phyloP scores from a whole-genome alignment of 2,329 filamentous ascomycete genomes.

The Cadophora luteo-olivacea region DNA sequence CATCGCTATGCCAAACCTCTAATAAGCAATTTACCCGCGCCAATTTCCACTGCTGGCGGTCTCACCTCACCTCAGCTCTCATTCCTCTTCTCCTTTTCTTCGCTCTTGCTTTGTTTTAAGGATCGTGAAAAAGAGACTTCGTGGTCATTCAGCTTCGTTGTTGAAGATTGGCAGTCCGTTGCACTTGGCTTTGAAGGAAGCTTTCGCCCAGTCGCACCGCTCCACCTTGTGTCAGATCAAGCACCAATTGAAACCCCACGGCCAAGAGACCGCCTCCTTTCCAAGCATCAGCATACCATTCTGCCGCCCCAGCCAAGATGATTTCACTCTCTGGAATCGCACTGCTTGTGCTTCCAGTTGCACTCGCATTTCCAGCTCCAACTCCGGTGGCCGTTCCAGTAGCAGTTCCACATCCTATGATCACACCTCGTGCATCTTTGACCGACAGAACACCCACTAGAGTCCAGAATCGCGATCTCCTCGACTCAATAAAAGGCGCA shows the following conservation, averaged over 20 bases:
- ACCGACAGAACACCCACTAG: conserved; percentile 47
- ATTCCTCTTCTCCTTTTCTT: background rate
- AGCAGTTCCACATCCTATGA: conserved; percentile 49
- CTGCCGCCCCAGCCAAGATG: conserved; percentile 19
- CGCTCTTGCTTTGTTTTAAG: background rate
- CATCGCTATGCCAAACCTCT: conserved; percentile 5
- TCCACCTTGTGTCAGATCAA: background rate
- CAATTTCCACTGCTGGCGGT: background rate
- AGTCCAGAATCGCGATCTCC: conserved; percentile 52
- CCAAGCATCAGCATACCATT: background rate
- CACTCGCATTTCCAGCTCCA: conserved; percentile 38
- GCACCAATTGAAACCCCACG: background rate
- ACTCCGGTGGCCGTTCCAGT: conserved; percentile 34
- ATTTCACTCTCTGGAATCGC: conserved; percentile 25
- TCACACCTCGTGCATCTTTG: conserved; percentile 54
- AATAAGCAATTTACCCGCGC: conserved; percentile 11
- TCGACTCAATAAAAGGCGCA: conserved; percentile 55
- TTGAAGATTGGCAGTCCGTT: background rate
- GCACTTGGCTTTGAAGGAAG: background rate
- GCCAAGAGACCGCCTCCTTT: conserved; percentile 4
- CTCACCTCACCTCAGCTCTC: background rate
- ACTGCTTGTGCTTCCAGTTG: conserved; percentile 35
- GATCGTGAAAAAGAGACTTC: background rate
- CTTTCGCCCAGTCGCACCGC: conserved; percentile 13
- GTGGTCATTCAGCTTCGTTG: background rate